phyloP scores from a whole-genome alignment of 371 early-diverging fungal species.

The Polyrhizophydium stewartii region DNA sequence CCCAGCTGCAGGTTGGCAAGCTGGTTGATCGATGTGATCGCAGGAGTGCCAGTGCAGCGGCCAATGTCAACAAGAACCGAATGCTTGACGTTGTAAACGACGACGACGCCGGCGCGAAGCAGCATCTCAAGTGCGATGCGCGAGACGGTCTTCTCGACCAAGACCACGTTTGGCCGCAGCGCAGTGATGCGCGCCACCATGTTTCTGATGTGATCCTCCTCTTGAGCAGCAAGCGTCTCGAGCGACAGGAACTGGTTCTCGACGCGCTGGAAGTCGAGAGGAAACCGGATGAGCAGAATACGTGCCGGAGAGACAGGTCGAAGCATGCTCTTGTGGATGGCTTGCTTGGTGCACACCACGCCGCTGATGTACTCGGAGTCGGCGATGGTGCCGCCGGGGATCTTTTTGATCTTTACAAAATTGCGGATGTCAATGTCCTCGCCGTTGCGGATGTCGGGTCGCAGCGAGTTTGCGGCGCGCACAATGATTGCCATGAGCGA shows the following conservation, averaged over 20 bases:
- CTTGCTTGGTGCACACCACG: conserved; percentile 80
- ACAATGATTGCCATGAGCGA: conserved; percentile 56
- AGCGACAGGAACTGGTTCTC: conserved; percentile 75
- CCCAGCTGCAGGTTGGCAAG: conserved; percentile 63
- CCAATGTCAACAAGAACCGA: conserved; percentile 75
- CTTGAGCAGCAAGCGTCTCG: conserved; percentile 78
- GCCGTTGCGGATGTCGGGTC: conserved; percentile 23
- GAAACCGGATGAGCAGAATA: conserved; percentile 79
- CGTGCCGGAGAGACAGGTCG: conserved; percentile 60
- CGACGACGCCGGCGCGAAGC: conserved; percentile 68
- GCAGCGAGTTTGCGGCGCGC: neutral
- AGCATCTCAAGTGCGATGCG: conserved; percentile 77
- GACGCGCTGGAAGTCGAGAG: conserved; percentile 79
- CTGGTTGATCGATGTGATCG: conserved; percentile 75
- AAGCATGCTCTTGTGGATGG: conserved; percentile 86
- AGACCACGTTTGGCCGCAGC: conserved; percentile 71
- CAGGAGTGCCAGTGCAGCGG: conserved; percentile 75
- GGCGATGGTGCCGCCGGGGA: conserved; percentile 75
- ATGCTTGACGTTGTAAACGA: conserved; percentile 78
- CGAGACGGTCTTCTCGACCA: conserved; percentile 73
- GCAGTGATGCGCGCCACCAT: conserved; percentile 71
- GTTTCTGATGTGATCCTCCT: conserved; percentile 73
- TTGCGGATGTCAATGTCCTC: conserved; percentile 84
- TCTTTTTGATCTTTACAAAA: conserved; percentile 87
- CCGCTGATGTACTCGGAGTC: conserved; percentile 70